Conservation (phyloP, 2,329 filamentous ascomycete genomes). For the Diaporthe sp. region DNA sequence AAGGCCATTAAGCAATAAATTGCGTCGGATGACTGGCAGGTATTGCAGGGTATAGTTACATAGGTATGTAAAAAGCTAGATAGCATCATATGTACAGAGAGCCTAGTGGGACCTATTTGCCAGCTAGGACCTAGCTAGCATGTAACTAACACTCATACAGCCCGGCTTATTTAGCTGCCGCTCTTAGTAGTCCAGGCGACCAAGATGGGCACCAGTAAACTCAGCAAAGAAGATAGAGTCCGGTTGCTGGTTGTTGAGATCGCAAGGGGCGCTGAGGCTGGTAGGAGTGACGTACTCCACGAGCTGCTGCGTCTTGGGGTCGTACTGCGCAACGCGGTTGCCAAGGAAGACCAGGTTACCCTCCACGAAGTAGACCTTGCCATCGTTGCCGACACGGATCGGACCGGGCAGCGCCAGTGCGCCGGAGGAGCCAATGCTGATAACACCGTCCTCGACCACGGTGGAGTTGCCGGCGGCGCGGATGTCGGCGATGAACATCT, state of each 20-base stretch:
- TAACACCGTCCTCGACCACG: not conserved
- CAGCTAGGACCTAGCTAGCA: too few relatives aligned
- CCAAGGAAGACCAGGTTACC: slow-evolving; percentile 25
- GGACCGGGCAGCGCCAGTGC: not conserved
- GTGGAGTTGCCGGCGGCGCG: slow-evolving; percentile 23
- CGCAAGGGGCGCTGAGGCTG: slow-evolving; percentile 7
- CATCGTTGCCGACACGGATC: slow-evolving; percentile 10
- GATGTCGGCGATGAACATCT: slow-evolving; percentile 26
- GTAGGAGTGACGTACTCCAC: slow-evolving; percentile 24
- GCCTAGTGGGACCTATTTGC: too few relatives aligned
- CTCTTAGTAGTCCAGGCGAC: slow-evolving; percentile 11
- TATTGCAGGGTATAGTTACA: too few relatives aligned
- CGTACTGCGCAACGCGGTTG: slow-evolving; percentile 26
- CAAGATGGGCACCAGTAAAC: slow-evolving; percentile 3
- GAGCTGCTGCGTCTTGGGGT: slow-evolving; percentile 21
- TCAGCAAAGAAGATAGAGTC: slow-evolving; percentile 18
- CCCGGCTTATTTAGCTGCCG: not conserved
- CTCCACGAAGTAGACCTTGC: slow-evolving; percentile 26
- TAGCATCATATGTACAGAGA: too few relatives aligned
- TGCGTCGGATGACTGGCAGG: too few relatives aligned
- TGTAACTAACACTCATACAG: too few relatives aligned
- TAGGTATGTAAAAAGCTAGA: too few relatives aligned
- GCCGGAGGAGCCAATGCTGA: slow-evolving; percentile 10
- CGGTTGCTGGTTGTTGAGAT: slow-evolving; percentile 25
- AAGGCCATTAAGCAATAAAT: too few relatives aligned